Evolutionary conservation across 306 rosid genomes (phyloP).

Genomic region (Quercus cerris): DNA sequence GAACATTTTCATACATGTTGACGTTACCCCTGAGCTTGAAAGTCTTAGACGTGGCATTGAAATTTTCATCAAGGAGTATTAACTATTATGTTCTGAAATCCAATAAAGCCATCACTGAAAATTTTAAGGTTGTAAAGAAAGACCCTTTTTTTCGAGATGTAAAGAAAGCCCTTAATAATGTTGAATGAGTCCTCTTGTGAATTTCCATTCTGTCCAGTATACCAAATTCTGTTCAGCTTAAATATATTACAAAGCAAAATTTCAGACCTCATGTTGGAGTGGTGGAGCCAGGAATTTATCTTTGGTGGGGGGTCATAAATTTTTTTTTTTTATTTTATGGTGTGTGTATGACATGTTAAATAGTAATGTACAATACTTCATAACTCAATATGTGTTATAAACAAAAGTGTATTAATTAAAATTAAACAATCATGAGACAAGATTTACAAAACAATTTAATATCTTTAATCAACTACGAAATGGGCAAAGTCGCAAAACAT

Average conservation of each 20-base stretch:
- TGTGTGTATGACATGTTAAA: too few relatives aligned
- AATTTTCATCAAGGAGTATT: slow-evolving; percentile 63
- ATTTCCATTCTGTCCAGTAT: not conserved
- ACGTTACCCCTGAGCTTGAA: slow-evolving; percentile 71
- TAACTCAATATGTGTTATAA: too few relatives aligned
- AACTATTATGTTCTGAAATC: slow-evolving; percentile 39
- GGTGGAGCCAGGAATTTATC: too few relatives aligned
- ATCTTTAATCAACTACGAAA: too few relatives aligned
- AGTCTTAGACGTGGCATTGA: slow-evolving; percentile 62
- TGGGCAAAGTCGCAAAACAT: too few relatives aligned
- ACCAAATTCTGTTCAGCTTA: slow-evolving; percentile 34
- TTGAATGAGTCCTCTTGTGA: slow-evolving; percentile 77
- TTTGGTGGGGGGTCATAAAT: too few relatives aligned
- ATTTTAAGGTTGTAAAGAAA: slow-evolving; percentile 69
- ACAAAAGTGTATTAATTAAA: too few relatives aligned
- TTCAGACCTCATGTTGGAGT: not conserved
- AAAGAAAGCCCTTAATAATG: slow-evolving; percentile 50
- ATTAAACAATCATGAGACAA: too few relatives aligned
- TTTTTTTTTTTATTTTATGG: too few relatives aligned
- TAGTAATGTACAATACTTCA: too few relatives aligned
- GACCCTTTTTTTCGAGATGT: too few relatives aligned
- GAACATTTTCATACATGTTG: slow-evolving; percentile 73
- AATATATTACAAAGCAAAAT: not conserved
- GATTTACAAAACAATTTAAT: too few relatives aligned
- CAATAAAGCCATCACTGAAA: slow-evolving; percentile 37